phyloP scores from a whole-genome alignment of 2,329 filamentous ascomycete species.

The Colletotrichum filicis region DNA sequence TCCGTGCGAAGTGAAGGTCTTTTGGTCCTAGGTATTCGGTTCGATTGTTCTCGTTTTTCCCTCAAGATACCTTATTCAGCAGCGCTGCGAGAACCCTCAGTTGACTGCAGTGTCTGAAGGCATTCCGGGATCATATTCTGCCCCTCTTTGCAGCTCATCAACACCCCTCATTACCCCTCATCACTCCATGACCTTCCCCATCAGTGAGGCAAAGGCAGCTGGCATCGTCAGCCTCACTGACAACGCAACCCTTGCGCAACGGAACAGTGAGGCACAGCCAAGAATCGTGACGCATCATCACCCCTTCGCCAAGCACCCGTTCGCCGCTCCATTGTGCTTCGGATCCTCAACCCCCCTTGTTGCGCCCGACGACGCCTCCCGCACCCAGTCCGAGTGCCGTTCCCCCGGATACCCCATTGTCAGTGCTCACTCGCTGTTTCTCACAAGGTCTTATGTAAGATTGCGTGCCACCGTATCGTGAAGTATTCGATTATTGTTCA shows the following conservation, averaged over 20 bases:
- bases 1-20: too few relatives aligned
- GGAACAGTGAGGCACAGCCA: constrained; percentile 5
- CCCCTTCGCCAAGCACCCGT: constrained; percentile 4
- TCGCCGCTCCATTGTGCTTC: constrained; percentile 15
- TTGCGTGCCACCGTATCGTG: neutral
- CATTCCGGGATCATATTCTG: neutral
- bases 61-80: neutral
- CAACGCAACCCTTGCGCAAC: constrained; percentile 6
- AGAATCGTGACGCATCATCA: constrained; percentile 4
- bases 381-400: neutral
- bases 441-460: neutral
- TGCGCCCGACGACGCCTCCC: neutral
- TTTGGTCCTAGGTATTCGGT: too few relatives aligned
- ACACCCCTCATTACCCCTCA: constrained; percentile 10
- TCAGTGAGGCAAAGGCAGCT: neutral
- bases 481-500: neutral
- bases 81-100: neutral
- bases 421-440: neutral
- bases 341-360: neutral
- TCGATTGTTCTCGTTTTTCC: neutral
- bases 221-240: constrained; percentile 2
- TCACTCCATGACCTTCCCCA: neutral
- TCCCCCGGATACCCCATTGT: neutral
- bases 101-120: neutral
- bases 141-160: neutral